Evolutionary conservation across 2,329 filamentous ascomycete genomes (phyloP).

Genomic region (Aureobasidium pullulans): DNA sequence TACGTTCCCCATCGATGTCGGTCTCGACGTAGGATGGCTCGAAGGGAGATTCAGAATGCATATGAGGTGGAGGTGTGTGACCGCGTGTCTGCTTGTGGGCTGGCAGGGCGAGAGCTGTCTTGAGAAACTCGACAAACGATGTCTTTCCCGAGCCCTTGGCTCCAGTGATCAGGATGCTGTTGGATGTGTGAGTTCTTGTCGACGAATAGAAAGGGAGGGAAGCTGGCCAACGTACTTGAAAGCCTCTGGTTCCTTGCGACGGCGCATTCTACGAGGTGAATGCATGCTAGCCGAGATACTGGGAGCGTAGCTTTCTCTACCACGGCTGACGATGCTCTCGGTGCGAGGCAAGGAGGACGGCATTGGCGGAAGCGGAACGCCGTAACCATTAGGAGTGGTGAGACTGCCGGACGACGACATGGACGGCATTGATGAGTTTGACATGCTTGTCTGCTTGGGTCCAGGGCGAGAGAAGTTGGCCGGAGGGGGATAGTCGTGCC

Average conservation of each 20-base stretch:
- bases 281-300: conserved; percentile 86
- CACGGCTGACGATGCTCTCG: conserved; percentile 94
- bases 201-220: neutral
- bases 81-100: conserved; percentile 57
- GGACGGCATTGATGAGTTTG: conserved; percentile 4
- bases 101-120: conserved; percentile 76
- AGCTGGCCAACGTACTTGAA: conserved; percentile 74
- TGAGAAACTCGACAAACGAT: conserved; percentile 92
- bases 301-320: conserved; percentile 92
- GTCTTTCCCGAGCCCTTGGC: conserved; percentile 86
- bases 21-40: conserved; percentile 87
- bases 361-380: conserved; percentile 20
- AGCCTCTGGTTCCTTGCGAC: conserved; percentile 93
- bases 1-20: conserved; percentile 83
- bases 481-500: conserved; percentile 28
- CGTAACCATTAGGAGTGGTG: conserved; percentile 20
- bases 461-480: conserved; percentile 32
- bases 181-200: neutral
- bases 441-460: neutral
- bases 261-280: conserved; percentile 81
- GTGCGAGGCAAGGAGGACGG: conserved; percentile 48
- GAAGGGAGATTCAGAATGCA: conserved; percentile 47
- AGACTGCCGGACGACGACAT: conserved; percentile 9
- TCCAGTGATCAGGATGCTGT: conserved; percentile 82
- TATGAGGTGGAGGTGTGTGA: conserved; percentile 13